phyloP scores from a whole-genome alignment of 495 filamentous ascomycete genomes.

The Aspergillus nidulans region DNA sequence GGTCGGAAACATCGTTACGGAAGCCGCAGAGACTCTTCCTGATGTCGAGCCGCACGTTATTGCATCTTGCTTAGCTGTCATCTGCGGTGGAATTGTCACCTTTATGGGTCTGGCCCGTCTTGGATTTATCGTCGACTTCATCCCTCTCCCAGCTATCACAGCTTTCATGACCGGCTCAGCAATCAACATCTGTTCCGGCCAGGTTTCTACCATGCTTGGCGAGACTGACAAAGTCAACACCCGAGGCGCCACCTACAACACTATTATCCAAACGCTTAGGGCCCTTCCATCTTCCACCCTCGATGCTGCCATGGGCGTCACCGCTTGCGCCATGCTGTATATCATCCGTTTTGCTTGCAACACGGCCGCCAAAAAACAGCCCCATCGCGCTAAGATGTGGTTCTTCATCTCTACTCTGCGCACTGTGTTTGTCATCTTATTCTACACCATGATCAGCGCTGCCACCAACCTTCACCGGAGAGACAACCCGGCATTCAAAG shows the following conservation, averaged over 20 bases:
- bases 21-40: constrained; percentile 52
- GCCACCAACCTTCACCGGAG: constrained; percentile 63
- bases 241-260: constrained; percentile 72
- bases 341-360: constrained; percentile 66
- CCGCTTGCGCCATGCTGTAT: constrained; percentile 79
- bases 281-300: constrained; percentile 61
- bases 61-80: constrained; percentile 74
- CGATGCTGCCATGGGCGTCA: constrained; percentile 87
- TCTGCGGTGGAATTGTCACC: constrained; percentile 76
- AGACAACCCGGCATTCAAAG: constrained; percentile 51
- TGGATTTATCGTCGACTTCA: constrained; percentile 95
- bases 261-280: constrained; percentile 85
- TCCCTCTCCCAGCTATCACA: constrained; percentile 83
- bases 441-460: constrained; percentile 92
- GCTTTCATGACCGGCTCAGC: constrained; percentile 99
- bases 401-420: constrained; percentile 90
- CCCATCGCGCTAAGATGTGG: constrained; percentile 64
- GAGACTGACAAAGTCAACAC: constrained; percentile 67
- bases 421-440: constrained; percentile 85
- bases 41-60: constrained; percentile 58
- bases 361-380: constrained; percentile 63
- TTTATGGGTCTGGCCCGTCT: constrained; percentile 74
- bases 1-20: constrained; percentile 70
- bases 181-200: constrained; percentile 84
- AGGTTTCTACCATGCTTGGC: constrained; percentile 81